These are phyloP conservation scores for Musa beccarii DNA, from an alignment of 176 grass and related monocot genomes.

Conservation along the genomic window DNA sequence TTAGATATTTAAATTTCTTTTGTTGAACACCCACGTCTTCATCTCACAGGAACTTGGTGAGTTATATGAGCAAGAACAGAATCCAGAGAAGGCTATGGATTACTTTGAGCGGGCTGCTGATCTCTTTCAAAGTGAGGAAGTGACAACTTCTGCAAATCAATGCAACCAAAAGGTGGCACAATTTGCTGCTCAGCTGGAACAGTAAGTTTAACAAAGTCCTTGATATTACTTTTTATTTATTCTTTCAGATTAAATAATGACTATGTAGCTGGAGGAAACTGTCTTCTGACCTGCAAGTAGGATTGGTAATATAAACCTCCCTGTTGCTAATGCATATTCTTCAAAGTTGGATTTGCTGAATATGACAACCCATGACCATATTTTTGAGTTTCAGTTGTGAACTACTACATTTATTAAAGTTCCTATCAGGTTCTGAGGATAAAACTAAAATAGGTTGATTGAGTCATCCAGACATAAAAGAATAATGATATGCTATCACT, in stretches of 20 bases:
- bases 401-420: neutral
- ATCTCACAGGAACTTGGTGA: constrained; percentile 82
- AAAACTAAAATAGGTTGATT: neutral
- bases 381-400: neutral
- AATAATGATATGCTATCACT: neutral
- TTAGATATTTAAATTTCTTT: neutral
- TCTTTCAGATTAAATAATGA: constrained; percentile 6
- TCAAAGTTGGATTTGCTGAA: neutral
- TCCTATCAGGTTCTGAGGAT: neutral
- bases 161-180: constrained; percentile 91
- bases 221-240: neutral
- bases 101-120: constrained; percentile 79
- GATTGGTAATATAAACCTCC: neutral
- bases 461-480: neutral
- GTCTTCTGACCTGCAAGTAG: neutral
- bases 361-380: neutral
- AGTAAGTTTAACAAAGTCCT: constrained; percentile 52
- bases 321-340: neutral
- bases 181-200: constrained; percentile 92
- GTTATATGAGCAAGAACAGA: constrained; percentile 89
- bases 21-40: neutral
- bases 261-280: too few relatives aligned
- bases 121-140: constrained; percentile 85
- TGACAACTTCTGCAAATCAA: constrained; percentile 63
- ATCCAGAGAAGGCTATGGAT: constrained; percentile 75